Evolutionary conservation across 148 eudicot genomes (phyloP).

Genomic region (Beta vulgaris): DNA sequence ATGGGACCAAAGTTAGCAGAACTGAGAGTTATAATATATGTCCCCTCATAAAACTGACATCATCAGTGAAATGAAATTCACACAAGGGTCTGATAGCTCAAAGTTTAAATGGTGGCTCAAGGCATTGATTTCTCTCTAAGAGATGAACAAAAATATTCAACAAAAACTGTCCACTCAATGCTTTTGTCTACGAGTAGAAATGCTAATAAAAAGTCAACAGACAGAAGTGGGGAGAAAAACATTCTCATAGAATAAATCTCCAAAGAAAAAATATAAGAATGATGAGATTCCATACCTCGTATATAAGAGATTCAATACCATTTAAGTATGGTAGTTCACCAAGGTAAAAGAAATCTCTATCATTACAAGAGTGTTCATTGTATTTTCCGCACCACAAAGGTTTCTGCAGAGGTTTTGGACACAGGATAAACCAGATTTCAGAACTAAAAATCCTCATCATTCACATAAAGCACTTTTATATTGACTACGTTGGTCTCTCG

Average conservation of each 20-base stretch:
- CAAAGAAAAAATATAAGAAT: neutral
- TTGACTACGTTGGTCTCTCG: neutral
- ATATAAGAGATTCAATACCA: slow-evolving; percentile 52
- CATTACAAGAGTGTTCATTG: slow-evolving; percentile 48
- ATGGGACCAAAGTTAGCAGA: neutral
- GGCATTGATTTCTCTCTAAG: neutral
- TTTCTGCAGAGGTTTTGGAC: slow-evolving; percentile 48
- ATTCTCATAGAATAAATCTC: neutral
- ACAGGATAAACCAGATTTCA: slow-evolving; percentile 1
- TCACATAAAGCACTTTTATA: slow-evolving; percentile 2
- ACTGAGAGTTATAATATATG: neutral
- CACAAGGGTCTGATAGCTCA: neutral
- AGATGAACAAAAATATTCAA: neutral
- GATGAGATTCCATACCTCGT: slow-evolving; percentile 53
- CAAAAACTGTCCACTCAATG: neutral
- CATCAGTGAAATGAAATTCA: neutral
- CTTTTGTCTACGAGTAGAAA: neutral
- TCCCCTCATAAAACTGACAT: neutral
- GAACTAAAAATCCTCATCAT: neutral
- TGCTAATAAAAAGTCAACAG: neutral
- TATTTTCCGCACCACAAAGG: slow-evolving; percentile 80
- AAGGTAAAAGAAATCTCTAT: slow-evolving; percentile 72
- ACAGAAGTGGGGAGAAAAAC: neutral
- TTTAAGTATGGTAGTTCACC: slow-evolving; percentile 84
- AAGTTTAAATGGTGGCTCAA: neutral